Conservation (phyloP, 352 stramenopile genomes). For the Globisporangium spinosum region DNA sequence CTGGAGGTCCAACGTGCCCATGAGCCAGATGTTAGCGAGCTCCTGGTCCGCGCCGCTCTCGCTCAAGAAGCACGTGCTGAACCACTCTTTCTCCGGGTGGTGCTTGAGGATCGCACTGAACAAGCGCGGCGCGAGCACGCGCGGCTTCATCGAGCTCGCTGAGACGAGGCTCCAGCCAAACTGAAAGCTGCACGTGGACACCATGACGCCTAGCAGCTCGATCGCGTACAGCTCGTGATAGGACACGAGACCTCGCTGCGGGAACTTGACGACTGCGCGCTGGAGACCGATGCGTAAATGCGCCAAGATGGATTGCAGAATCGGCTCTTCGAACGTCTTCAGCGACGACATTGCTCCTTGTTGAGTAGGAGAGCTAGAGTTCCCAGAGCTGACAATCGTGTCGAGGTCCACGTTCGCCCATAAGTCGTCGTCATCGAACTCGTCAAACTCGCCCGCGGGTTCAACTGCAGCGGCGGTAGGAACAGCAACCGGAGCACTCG, state of each 20-base stretch:
- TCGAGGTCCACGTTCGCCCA: constrained; percentile 48
- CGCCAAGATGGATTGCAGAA: constrained; percentile 25
- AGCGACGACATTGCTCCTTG: constrained; percentile 14
- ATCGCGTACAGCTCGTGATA: constrained; percentile 64
- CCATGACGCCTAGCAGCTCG: constrained; percentile 57
- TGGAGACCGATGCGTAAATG: constrained; percentile 48
- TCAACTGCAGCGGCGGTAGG: neutral
- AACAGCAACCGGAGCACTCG: neutral
- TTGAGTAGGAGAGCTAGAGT: neutral
- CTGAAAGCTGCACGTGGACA: constrained; percentile 52
- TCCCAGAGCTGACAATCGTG: constrained; percentile 5
- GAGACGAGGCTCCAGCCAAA: constrained; percentile 62
- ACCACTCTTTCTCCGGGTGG: constrained; percentile 57
- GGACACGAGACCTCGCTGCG: constrained; percentile 19
- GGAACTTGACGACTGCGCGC: constrained; percentile 54
- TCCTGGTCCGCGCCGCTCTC: constrained; percentile 50
- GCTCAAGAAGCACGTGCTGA: constrained; percentile 59
- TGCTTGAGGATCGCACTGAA: constrained; percentile 59
- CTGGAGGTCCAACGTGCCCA: constrained; percentile 57
- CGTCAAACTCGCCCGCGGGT: constrained; percentile 26
- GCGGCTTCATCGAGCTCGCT: constrained; percentile 31
- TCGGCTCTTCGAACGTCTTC: constrained; percentile 25
- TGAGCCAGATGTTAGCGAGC: constrained; percentile 58
- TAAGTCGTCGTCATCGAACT: constrained; percentile 49
- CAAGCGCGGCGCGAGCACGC: constrained; percentile 55